Conservation (phyloP, 495 filamentous ascomycete species). For the Evansstolkia leycettana region DNA sequence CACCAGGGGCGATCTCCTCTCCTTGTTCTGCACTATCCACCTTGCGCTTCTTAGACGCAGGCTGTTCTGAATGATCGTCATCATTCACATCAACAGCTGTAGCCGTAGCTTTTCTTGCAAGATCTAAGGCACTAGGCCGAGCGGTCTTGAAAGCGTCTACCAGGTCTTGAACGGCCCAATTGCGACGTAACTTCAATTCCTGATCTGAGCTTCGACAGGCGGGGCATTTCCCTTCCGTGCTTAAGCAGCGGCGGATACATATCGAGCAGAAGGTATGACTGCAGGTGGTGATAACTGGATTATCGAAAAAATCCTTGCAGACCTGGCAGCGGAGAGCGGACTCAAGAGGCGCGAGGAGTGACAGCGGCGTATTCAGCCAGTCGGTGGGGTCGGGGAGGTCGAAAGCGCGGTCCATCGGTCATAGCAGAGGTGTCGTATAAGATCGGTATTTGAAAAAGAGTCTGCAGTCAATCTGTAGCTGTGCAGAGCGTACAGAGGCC, state of each 20-base stretch:
- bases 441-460: too few relatives aligned
- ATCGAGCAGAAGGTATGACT: slow-evolving; percentile 94
- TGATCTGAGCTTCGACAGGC: slow-evolving; percentile 66
- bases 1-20: slow-evolving; percentile 3
- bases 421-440: too few relatives aligned
- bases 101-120: slow-evolving; percentile 38
- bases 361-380: slow-evolving; percentile 74
- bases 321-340: slow-evolving; percentile 85
- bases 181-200: slow-evolving; percentile 70
- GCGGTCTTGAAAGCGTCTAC: slow-evolving; percentile 65
- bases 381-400: slow-evolving; percentile 83
- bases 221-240: slow-evolving; percentile 74
- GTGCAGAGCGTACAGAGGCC: too few relatives aligned
- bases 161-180: slow-evolving; percentile 71
- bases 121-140: slow-evolving; percentile 45
- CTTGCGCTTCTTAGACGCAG: slow-evolving; percentile 32
- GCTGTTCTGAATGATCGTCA: slow-evolving; percentile 5
- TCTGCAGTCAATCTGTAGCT: too few relatives aligned
- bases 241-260: slow-evolving; percentile 79
- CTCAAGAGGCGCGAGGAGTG: slow-evolving; percentile 63
- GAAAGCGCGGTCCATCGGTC: slow-evolving; percentile 36
- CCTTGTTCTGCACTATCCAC: slow-evolving; percentile 19
- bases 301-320: slow-evolving; percentile 93
- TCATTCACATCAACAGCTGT: slow-evolving; percentile 8
- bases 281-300: slow-evolving; percentile 89